Evolutionary conservation across 2,329 filamentous ascomycete species (phyloP).

Genomic region (Cladophialophora psammophila): DNA sequence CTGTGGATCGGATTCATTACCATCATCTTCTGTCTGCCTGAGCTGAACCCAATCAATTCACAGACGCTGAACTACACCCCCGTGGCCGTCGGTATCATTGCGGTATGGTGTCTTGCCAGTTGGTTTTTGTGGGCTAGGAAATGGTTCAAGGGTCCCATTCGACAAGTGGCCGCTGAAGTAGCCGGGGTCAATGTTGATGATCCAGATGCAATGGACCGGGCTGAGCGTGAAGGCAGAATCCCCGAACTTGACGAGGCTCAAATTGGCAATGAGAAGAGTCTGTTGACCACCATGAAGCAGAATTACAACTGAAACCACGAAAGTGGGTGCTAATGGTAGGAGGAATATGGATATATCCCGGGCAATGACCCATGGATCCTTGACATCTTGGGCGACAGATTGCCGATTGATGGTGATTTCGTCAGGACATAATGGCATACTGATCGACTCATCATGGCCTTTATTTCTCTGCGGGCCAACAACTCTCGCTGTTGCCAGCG

Average conservation of each 20-base stretch:
- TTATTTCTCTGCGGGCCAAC: too few relatives aligned
- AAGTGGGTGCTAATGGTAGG: background rate
- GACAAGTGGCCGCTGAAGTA: conserved; percentile 60
- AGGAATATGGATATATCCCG: background rate
- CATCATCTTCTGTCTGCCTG: conserved; percentile 65
- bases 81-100: conserved; percentile 66
- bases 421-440: too few relatives aligned
- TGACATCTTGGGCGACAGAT: background rate
- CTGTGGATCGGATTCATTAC: conserved; percentile 64
- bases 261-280: conserved; percentile 32
- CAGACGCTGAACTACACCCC: conserved; percentile 67
- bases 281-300: conserved; percentile 36
- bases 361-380: background rate
- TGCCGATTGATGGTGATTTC: too few relatives aligned
- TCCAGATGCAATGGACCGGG: conserved; percentile 53
- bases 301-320: conserved; percentile 23
- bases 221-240: conserved; percentile 44
- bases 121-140: conserved; percentile 62
- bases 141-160: conserved; percentile 65
- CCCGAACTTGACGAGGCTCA: conserved; percentile 25
- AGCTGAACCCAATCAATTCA: conserved; percentile 62
- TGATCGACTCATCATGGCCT: too few relatives aligned
- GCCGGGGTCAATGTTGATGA: conserved; percentile 58
- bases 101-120: conserved; percentile 54
- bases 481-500: too few relatives aligned